A percentile compares a stretch with the other conserved stretches of the same genome.
phyloP scores from a whole-genome alignment of 139 green algal species.

The Chlamydomonas applanata region DNA sequence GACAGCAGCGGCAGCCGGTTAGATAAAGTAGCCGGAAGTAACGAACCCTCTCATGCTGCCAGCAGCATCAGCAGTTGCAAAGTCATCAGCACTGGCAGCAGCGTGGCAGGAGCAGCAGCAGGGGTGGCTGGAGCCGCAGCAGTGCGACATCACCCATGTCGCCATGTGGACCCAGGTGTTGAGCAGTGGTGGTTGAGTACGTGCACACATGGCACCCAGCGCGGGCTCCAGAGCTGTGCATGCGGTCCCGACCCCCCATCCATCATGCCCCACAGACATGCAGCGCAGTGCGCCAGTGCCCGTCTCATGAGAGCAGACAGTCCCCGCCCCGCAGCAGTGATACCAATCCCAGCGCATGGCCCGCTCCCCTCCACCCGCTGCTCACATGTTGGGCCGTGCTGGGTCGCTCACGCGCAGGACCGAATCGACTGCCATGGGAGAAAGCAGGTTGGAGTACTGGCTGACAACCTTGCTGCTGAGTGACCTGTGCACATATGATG shows the following conservation, averaged over 20 bases:
- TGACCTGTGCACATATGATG: constrained; percentile 54
- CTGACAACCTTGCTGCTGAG: constrained; percentile 94
- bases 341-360: too few relatives aligned
- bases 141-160: too few relatives aligned
- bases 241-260: too few relatives aligned
- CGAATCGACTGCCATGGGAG: constrained; percentile 96
- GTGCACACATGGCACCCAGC: not conserved
- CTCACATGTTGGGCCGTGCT: constrained; percentile 64
- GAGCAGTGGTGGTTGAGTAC: not conserved
- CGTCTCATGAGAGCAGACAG: too few relatives aligned
- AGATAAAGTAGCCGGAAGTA: not conserved
- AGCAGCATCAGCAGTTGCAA: not conserved
- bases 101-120: not conserved
- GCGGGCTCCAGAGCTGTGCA: too few relatives aligned
- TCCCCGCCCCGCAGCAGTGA: too few relatives aligned
- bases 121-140: too few relatives aligned
- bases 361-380: too few relatives aligned
- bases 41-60: not conserved
- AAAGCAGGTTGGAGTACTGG: constrained; percentile 91
- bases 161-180: too few relatives aligned
- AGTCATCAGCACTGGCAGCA: not conserved
- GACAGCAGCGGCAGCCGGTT: not conserved
- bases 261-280: too few relatives aligned
- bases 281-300: too few relatives aligned
- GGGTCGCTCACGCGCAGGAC: constrained; percentile 86